Evolutionary conservation across 306 rosid genomes (phyloP).

Genomic region (Mimosa pudica): DNA sequence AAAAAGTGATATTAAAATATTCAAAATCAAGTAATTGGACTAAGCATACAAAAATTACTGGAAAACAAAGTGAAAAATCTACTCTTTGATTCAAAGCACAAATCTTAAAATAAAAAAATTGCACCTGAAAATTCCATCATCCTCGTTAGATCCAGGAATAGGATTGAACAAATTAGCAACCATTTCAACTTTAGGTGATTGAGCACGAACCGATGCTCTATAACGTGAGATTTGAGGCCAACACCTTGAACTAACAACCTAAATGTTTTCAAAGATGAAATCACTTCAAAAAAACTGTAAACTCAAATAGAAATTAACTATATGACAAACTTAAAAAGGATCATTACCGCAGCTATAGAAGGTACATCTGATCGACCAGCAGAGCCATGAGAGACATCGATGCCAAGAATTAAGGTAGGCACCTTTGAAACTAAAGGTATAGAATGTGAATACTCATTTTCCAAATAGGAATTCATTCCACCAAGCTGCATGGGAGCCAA

Average conservation of each 20-base stretch:
- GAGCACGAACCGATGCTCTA: slow-evolving; percentile 44
- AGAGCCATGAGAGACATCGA: slow-evolving; percentile 63
- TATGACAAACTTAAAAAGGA: not conserved
- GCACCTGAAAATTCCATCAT: slow-evolving; percentile 45
- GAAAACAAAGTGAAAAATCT: not conserved
- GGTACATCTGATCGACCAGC: slow-evolving; percentile 45
- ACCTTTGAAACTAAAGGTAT: slow-evolving; percentile 40
- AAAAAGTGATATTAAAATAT: not conserved
- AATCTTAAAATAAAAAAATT: not conserved
- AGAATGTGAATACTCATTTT: slow-evolving; percentile 20
- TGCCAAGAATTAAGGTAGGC: slow-evolving; percentile 55
- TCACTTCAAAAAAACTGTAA: not conserved
- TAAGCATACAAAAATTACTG: not conserved
- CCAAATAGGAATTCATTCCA: slow-evolving; percentile 48
- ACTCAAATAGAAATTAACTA: not conserved
- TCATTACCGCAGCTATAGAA: slow-evolving; percentile 59
- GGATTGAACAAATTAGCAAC: slow-evolving; percentile 34
- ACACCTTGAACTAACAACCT: slow-evolving; percentile 51
- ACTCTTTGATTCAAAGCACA: not conserved
- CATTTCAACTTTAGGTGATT: slow-evolving; percentile 42
- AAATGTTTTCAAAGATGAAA: not conserved
- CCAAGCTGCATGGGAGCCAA: slow-evolving; percentile 39
- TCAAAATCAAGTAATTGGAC: not conserved
- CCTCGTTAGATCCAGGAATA: slow-evolving; percentile 9
- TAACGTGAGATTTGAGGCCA: slow-evolving; percentile 50